Evolutionary conservation across 805 yeast species (phyloP).

Genomic region (Saccharomycopsis guyanensis): DNA sequence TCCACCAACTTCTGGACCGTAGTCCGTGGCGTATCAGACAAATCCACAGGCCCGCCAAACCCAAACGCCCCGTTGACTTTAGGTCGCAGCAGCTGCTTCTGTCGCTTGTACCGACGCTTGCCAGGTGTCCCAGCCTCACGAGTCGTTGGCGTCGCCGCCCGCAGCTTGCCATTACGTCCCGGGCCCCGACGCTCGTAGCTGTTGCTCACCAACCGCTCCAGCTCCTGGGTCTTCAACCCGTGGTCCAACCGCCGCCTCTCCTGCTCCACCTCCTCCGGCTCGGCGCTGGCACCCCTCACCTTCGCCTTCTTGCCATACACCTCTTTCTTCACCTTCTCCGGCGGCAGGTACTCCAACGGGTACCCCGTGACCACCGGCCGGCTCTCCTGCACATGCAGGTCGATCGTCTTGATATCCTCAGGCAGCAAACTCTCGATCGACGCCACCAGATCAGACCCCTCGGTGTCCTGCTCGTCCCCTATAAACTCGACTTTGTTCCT

Average conservation of each 20-base stretch:
- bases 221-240: not conserved
- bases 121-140: not conserved
- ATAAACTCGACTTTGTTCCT: not conserved
- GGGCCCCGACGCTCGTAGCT: not conserved
- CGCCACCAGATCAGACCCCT: too few relatives aligned
- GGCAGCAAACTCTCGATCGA: not conserved
- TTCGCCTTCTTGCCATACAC: slow-evolving; percentile 1
- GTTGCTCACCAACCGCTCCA: not conserved
- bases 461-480: not conserved
- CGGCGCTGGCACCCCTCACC: not conserved
- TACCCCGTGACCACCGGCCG: slow-evolving; percentile 16
- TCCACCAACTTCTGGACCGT: slow-evolving; percentile 11
- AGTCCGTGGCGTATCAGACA: slow-evolving; percentile 1
- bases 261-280: slow-evolving; percentile 6
- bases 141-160: not conserved
- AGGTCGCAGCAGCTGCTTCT: not conserved
- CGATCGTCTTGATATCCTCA: not conserved
- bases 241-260: not conserved
- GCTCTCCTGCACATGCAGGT: not conserved
- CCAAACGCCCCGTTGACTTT: slow-evolving; percentile 11
- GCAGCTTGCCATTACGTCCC: too few relatives aligned
- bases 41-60: slow-evolving; percentile 14
- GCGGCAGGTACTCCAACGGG: slow-evolving; percentile 17
- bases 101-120: not conserved
- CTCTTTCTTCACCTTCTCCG: slow-evolving; percentile 9